These are phyloP conservation scores for Pseudocercospora fijiensis DNA, from an alignment of 2,329 filamentous ascomycete genomes.

Conservation along the genomic window DNA sequence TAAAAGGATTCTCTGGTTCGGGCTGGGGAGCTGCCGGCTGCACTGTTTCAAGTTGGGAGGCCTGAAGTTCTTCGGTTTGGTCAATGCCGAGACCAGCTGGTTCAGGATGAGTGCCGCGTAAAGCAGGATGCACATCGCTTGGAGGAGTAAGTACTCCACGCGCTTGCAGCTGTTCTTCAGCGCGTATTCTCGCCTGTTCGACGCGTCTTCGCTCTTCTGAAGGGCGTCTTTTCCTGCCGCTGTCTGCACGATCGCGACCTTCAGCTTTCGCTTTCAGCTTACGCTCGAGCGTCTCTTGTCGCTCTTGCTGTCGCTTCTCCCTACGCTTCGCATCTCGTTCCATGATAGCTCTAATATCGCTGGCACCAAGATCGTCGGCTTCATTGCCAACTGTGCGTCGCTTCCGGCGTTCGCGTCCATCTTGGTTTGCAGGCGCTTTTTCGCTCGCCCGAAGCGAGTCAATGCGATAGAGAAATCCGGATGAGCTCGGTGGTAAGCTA, in stretches of 20 bases:
- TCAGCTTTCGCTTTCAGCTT: conserved; percentile 62
- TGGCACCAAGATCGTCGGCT: conserved; percentile 81
- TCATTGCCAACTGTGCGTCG: conserved; percentile 66
- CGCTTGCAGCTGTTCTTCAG: conserved; percentile 32
- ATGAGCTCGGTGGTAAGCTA: conserved; percentile 26
- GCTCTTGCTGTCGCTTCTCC: conserved; percentile 68
- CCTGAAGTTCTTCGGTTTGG: conserved; percentile 11
- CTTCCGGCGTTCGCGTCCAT: conserved; percentile 42
- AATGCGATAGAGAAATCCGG: conserved; percentile 26
- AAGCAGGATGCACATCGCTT: conserved; percentile 38
- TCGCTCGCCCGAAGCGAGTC: conserved; percentile 20
- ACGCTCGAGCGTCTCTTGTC: conserved; percentile 66
- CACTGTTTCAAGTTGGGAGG: conserved; percentile 1
- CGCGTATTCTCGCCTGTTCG: conserved; percentile 24
- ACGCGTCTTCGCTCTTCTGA: conserved; percentile 53
- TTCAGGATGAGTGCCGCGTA: conserved; percentile 29
- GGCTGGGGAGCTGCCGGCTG: not conserved
- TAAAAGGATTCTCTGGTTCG: conserved; percentile 28
- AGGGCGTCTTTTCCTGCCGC: conserved; percentile 44
- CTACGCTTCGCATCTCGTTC: conserved; percentile 80
- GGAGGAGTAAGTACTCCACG: conserved; percentile 30
- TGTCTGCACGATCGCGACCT: conserved; percentile 55
- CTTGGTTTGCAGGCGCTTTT: conserved; percentile 31
- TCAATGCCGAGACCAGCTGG: conserved; percentile 36
- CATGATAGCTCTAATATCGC: conserved; percentile 81